phyloP scores from a whole-genome alignment of 176 grass and related monocot genomes.

The Avena insularis region DNA sequence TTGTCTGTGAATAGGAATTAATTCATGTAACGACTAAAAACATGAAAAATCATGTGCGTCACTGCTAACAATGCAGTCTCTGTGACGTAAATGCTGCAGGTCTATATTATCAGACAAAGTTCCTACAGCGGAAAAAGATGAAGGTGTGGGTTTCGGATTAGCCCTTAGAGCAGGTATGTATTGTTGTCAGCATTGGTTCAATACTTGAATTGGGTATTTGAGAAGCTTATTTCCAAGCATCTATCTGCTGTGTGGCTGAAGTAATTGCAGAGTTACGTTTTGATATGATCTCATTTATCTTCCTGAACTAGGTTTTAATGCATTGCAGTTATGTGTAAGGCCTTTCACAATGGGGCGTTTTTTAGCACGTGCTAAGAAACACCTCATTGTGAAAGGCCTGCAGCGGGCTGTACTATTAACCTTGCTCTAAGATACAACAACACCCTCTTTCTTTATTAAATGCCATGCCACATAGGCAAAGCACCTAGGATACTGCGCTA shows the following conservation, averaged over 20 bases:
- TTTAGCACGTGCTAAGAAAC: too few relatives aligned
- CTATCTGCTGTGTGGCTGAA: neutral
- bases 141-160: neutral
- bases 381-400: too few relatives aligned
- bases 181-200: neutral
- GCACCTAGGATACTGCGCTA: too few relatives aligned
- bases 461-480: too few relatives aligned
- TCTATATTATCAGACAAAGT: constrained; percentile 74
- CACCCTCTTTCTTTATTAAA: too few relatives aligned
- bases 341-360: too few relatives aligned
- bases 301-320: neutral
- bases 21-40: neutral
- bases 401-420: too few relatives aligned
- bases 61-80: constrained; percentile 10
- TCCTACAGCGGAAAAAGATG: constrained; percentile 56
- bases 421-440: too few relatives aligned
- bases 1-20: neutral
- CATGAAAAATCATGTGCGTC: neutral
- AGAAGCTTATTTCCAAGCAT: neutral
- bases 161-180: constrained; percentile 19
- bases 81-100: constrained; percentile 47
- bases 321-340: neutral
- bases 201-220: neutral
- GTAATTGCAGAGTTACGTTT: neutral
- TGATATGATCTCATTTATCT: neutral